Evolutionary conservation across 108 stramenopile species (phyloP), one percentile per base, ranked within the genome.

Genomic region (Nitzschia sp.): DNA sequence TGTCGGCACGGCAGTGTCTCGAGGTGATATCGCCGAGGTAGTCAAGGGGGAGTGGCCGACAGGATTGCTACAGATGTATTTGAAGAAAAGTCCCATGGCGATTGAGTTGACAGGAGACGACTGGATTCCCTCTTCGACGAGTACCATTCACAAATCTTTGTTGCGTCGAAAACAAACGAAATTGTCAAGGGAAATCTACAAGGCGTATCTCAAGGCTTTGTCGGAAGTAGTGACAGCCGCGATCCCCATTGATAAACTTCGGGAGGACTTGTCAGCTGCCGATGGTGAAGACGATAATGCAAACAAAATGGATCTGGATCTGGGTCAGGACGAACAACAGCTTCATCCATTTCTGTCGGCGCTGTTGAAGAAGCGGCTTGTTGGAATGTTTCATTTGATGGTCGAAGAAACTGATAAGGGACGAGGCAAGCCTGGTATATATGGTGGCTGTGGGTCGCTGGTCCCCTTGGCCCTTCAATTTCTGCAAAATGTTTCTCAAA

Each of bases 1-100:
- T 71, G 86, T 94, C 0, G 93, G 93, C 0, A 94, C 93, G 13
- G 87, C 90, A 9, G 79, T 90, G 16, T 68, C 85, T 38, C 78
- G 74, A 59, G 86, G 89, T 6, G 80, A 81, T n/a, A 58, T 63
- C 27, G 48, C 58, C 45, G 45, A 53, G 60, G 77, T 81, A 1
- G 75, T 75, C 26, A 47, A 36, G 13, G 77, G 77, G 35, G 32
- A 64, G 38, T 94, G 93, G 93, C 93, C 93, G 11, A 87, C 84
- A 9, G 93, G 93, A 22, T 78, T 94, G 47, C 59, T 94, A 48
- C 76, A 86, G 65, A 82, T 69, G 3, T 94, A 94, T 77, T 70
- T 83, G 5, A 61, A 77, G 27, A 76, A 72, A 29, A 89, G 88
- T 79, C 93, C 93, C 0, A 45, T 75, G 25, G 93, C 90, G 6